These are phyloP conservation scores for Yarrowia bubula DNA, from an alignment of 805 yeast genomes.

Conservation along the genomic window DNA sequence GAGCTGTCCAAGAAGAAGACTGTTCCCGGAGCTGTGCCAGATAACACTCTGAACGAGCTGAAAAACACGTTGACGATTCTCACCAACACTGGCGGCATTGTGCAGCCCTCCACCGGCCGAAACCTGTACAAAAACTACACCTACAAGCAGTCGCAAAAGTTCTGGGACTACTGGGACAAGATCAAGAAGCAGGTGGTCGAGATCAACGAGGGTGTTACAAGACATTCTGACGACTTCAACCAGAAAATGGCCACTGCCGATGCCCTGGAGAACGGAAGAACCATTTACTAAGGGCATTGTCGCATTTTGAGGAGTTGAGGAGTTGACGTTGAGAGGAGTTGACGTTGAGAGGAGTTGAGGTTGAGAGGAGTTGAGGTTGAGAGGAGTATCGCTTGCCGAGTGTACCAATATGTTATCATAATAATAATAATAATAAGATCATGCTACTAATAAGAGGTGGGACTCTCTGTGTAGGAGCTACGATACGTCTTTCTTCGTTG, in stretches of 20 bases:
- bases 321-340: no score
- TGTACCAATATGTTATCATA: not conserved
- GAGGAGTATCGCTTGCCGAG: no score
- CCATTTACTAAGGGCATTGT: slow-evolving; percentile 1
- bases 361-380: no score
- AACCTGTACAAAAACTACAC: slow-evolving; percentile 26
- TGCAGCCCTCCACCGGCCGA: slow-evolving; percentile 32
- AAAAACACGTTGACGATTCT: slow-evolving; percentile 32
- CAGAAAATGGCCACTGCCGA: slow-evolving; percentile 8
- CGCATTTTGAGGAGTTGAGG: no score
- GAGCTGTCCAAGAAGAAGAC: slow-evolving; percentile 29
- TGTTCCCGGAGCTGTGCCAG: slow-evolving; percentile 31
- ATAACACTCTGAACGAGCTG: slow-evolving; percentile 30
- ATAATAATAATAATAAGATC: not conserved
- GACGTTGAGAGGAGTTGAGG: no score
- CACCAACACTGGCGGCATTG: slow-evolving; percentile 31
- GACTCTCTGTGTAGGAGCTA: no score
- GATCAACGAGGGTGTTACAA: slow-evolving; percentile 40
- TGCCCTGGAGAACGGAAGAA: slow-evolving; percentile 5
- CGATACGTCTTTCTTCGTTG: no score
- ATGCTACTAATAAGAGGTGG: not conserved
- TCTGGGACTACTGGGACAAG: slow-evolving; percentile 43
- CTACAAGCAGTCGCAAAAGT: slow-evolving; percentile 35
- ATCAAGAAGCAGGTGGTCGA: slow-evolving; percentile 37
- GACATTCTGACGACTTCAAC: slow-evolving; percentile 28